Percentiles rank a stretch among this genome's conserved stretches.
Conservation (phyloP, 1,284 basidiomycete species). For the Rhodotorula sp. region DNA sequence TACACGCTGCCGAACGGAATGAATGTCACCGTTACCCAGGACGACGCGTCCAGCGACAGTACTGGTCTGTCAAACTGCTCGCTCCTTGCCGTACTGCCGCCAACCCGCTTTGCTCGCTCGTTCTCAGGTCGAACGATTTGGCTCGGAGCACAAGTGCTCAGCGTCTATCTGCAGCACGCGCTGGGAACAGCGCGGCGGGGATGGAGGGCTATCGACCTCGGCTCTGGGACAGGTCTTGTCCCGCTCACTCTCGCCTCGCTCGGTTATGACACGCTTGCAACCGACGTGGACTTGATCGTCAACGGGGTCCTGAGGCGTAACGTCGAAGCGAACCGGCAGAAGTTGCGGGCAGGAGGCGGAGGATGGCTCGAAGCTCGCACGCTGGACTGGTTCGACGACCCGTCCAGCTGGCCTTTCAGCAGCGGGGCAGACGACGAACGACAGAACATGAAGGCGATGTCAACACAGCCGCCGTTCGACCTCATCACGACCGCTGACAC, state of each 20-base stretch:
- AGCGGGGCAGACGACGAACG: slow-evolving; percentile 52
- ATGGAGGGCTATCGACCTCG: slow-evolving; percentile 66
- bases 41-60: slow-evolving; percentile 57
- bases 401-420: background rate
- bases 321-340: slow-evolving; percentile 55
- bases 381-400: slow-evolving; percentile 60
- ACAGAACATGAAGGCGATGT: background rate
- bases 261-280: slow-evolving; percentile 74
- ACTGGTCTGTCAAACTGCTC: slow-evolving; percentile 45
- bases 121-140: slow-evolving; percentile 76
- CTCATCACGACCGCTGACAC: slow-evolving; percentile 83
- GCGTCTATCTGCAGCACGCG: slow-evolving; percentile 34
- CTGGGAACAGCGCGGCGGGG: slow-evolving; percentile 30
- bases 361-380: slow-evolving; percentile 44
- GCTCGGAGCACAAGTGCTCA: slow-evolving; percentile 60
- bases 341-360: background rate
- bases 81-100: background rate
- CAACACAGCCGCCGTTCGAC: slow-evolving; percentile 59
- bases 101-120: background rate
- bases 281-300: slow-evolving; percentile 71
- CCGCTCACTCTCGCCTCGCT: slow-evolving; percentile 63
- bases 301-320: slow-evolving; percentile 65
- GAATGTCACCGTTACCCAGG: slow-evolving; percentile 56
- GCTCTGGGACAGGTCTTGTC: slow-evolving; percentile 62
- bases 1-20: slow-evolving; percentile 44